A percentile compares a stretch with the other conserved stretches of the same genome.
Conservation (phyloP, 441 rosid species). For the Brassica hybrid region DNA sequence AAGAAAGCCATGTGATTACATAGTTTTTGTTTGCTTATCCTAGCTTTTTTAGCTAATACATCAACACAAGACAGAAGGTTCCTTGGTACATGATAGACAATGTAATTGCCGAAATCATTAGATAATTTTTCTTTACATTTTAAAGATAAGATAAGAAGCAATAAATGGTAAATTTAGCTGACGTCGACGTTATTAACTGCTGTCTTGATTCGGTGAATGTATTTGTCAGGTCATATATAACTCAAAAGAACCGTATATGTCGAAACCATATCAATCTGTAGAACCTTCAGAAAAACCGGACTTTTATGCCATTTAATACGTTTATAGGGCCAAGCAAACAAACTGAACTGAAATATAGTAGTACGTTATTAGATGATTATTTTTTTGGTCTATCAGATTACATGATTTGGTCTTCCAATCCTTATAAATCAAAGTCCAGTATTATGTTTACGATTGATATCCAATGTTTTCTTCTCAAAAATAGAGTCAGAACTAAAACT, state of each 20-base stretch:
- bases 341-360: not conserved
- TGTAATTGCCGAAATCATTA: no score
- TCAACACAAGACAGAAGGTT: no score
- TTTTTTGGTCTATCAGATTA: not conserved
- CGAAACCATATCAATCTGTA: not conserved
- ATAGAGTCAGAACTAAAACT: not conserved
- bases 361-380: not conserved
- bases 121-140: not conserved
- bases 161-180: constrained; percentile 1
- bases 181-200: constrained; percentile 10
- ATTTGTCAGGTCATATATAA: not conserved
- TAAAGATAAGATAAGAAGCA: constrained; percentile 25
- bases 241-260: constrained; percentile 8
- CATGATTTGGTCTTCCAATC: not conserved
- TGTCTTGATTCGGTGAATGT: constrained; percentile 5
- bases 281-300: not conserved
- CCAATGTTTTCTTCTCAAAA: not conserved
- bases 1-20: no score
- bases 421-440: not conserved
- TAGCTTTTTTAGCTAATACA: no score
- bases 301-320: not conserved
- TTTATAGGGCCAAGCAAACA: not conserved
- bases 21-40: no score
- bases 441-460: not conserved
- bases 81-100: no score